Percentiles rank a stretch among this genome's conserved stretches.
Evolutionary conservation across 148 eudicot genomes (phyloP).

Genomic region (Vaccinium corymbosum): DNA sequence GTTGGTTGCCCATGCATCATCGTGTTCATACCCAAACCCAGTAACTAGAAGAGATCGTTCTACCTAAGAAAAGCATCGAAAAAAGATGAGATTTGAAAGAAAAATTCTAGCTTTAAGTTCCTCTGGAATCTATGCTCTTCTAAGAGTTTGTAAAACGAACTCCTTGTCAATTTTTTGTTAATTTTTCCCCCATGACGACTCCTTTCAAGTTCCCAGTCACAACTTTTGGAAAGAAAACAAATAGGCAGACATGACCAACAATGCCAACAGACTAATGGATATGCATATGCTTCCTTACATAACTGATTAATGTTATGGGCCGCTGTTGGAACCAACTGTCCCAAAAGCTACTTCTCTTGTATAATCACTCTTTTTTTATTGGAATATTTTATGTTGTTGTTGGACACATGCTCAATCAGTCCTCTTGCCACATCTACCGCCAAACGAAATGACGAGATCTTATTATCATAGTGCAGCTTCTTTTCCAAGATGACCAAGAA

Average conservation of each 20-base stretch:
- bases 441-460: not conserved
- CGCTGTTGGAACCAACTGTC: not conserved
- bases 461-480: not conserved
- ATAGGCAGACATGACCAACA: not conserved
- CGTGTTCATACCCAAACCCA: constrained; percentile 98
- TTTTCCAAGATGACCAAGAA: not conserved
- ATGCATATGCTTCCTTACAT: not conserved
- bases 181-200: not conserved
- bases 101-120: constrained; percentile 2
- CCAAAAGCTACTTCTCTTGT: not conserved
- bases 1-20: constrained; percentile 95
- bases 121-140: not conserved
- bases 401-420: not conserved
- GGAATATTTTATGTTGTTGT: not conserved
- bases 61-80: constrained; percentile 42
- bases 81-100: not conserved
- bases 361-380: not conserved
- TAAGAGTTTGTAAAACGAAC: not conserved
- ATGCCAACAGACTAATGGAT: not conserved
- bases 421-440: not conserved
- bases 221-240: not conserved
- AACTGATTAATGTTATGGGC: not conserved
- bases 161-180: not conserved
- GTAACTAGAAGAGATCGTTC: constrained; percentile 92
- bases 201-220: not conserved